phyloP scores from a whole-genome alignment of 2,329 filamentous ascomycete genomes.

The Ceratocystis eucalypticola region DNA sequence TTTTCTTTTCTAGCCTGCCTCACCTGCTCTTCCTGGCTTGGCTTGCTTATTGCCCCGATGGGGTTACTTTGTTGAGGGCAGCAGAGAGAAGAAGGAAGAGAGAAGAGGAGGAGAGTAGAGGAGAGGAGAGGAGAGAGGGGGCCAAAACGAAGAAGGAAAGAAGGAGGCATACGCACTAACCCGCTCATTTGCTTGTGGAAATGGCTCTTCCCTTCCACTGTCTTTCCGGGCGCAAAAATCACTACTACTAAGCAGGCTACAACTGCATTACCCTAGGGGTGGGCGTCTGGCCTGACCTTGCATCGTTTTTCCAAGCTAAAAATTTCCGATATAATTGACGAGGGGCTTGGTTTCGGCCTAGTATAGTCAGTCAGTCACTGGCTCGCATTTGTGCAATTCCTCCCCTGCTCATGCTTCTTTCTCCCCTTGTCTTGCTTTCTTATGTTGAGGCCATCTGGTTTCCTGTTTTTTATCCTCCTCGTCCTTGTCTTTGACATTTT shows the following conservation, averaged over 20 bases:
- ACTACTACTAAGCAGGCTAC: background rate
- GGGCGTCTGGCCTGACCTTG: background rate
- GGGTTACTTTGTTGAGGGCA: background rate
- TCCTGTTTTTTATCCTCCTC: background rate
- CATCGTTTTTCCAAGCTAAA: background rate
- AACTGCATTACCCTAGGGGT: background rate
- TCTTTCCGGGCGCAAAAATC: conserved; percentile 1
- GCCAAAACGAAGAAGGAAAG: background rate
- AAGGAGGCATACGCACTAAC: background rate
- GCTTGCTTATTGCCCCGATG: background rate
- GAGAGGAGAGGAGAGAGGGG: background rate
- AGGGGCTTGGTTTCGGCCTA: background rate
- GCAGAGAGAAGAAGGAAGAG: background rate
- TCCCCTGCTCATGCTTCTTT: background rate
- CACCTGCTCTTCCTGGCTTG: background rate
- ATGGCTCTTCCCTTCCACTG: background rate
- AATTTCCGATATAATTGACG: conserved; percentile 1
- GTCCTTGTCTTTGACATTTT: background rate
- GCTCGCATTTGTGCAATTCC: background rate
- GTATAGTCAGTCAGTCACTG: background rate
- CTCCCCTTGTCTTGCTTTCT: background rate
- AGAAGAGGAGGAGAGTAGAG: background rate
- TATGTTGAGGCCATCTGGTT: background rate
- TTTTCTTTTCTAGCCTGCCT: background rate
- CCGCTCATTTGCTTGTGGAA: background rate